phyloP scores from a whole-genome alignment of 495 filamentous ascomycete species.

The Paragyromitra xinjiangensis region DNA sequence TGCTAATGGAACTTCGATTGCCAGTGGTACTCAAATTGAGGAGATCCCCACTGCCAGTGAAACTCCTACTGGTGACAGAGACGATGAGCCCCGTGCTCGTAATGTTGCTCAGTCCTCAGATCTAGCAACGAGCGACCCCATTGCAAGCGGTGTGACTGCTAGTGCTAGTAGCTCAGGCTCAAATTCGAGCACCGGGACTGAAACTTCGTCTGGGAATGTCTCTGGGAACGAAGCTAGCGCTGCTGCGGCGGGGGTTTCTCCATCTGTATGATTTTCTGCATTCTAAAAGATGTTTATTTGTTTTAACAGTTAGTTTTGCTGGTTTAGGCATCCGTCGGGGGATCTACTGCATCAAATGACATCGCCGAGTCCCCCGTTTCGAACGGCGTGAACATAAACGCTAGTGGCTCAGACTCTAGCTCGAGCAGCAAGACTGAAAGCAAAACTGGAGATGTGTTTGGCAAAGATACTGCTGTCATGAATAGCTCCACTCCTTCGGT shows the following conservation, averaged over 20 bases:
- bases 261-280: constrained; percentile 5
- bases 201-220: neutral
- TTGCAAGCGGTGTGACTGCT: neutral
- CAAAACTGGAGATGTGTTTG: neutral
- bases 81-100: neutral
- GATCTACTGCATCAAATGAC: neutral
- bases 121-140: neutral
- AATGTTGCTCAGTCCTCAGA: neutral
- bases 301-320: neutral
- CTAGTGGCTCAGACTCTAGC: constrained; percentile 1
- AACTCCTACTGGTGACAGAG: neutral
- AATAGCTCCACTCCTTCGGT: neutral
- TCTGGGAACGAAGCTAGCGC: neutral
- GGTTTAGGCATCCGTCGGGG: neutral
- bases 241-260: neutral
- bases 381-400: neutral
- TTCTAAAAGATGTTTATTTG: neutral
- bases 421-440: neutral
- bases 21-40: neutral
- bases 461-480: neutral
- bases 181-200: neutral
- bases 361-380: neutral
- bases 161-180: constrained; percentile 3
- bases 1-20: neutral
- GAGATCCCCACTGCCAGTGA: neutral